These are phyloP conservation scores for Zymoseptoria tritici DNA, from an alignment of 2,329 filamentous ascomycete species.

Conservation along the genomic window DNA sequence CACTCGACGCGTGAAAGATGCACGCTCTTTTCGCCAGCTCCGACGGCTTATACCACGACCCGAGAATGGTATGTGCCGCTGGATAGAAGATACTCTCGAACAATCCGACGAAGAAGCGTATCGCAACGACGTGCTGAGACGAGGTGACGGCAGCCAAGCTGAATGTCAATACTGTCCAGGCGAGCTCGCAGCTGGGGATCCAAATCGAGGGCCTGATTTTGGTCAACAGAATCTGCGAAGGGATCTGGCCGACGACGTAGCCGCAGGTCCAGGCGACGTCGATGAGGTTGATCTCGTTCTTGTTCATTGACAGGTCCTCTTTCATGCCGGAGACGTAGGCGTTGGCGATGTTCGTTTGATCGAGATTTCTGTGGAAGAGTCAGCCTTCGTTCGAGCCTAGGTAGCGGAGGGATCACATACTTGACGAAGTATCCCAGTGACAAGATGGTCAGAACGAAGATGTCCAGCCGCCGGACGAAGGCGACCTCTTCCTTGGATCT, in stretches of 20 bases:
- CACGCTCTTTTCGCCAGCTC: conserved; percentile 47
- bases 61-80: conserved; percentile 47
- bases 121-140: conserved; percentile 39
- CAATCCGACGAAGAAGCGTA: conserved; percentile 46
- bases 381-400: neutral
- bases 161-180: conserved; percentile 46
- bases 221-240: conserved; percentile 39
- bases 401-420: conserved; percentile 31
- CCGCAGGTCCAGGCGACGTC: conserved; percentile 53
- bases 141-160: conserved; percentile 35
- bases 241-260: conserved; percentile 34
- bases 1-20: conserved; percentile 45
- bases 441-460: conserved; percentile 43
- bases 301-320: conserved; percentile 46
- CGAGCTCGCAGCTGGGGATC: conserved; percentile 43
- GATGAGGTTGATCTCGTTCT: conserved; percentile 51
- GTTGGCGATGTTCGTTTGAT: conserved; percentile 31
- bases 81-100: conserved; percentile 47
- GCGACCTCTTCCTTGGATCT: conserved; percentile 16
- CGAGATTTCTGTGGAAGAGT: neutral
- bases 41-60: conserved; percentile 44
- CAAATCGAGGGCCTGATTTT: conserved; percentile 42
- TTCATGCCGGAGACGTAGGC: conserved; percentile 45
- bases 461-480: conserved; percentile 32
- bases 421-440: conserved; percentile 47